Evolutionary conservation across 2,329 filamentous ascomycete species (phyloP).

Genomic region (Simplicillium aogashimaense): DNA sequence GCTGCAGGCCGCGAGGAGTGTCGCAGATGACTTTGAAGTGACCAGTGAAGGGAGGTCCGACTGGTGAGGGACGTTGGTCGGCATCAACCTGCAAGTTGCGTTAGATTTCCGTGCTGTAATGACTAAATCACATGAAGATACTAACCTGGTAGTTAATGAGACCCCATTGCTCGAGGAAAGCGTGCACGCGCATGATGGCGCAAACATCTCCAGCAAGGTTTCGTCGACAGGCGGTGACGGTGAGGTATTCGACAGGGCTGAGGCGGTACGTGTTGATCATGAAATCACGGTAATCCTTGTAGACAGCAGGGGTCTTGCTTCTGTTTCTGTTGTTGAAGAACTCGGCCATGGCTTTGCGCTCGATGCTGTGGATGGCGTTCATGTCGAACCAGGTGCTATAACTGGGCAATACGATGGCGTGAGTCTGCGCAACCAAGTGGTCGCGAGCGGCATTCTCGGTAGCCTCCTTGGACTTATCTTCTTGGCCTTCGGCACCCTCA

Average conservation of each 20-base stretch:
- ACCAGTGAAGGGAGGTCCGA: conserved; percentile 92
- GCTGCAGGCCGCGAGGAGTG: conserved; percentile 86
- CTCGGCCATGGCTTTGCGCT: conserved; percentile 89
- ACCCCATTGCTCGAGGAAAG: conserved; percentile 97
- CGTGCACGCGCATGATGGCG: conserved; percentile 97
- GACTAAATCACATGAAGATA: background rate
- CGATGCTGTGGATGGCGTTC: conserved; percentile 81
- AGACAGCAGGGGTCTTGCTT: conserved; percentile 93
- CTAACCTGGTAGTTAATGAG: conserved; percentile 94
- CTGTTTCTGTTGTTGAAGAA: conserved; percentile 98
- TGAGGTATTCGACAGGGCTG: conserved; percentile 92
- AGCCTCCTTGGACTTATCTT: conserved; percentile 65
- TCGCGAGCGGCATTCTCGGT: conserved; percentile 81
- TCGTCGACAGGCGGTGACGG: conserved; percentile 87
- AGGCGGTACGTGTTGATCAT: conserved; percentile 99
- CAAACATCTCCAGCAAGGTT: conserved; percentile 97
- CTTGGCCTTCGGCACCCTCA: conserved; percentile 30
- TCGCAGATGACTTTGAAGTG: conserved; percentile 96
- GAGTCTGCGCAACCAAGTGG: conserved; percentile 86
- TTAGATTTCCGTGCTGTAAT: conserved; percentile 14
- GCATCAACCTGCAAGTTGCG: conserved; percentile 67
- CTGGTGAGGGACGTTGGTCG: conserved; percentile 87
- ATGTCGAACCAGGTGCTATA: conserved; percentile 99
- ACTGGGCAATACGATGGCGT: conserved; percentile 91
- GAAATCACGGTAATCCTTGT: conserved; percentile 98